Evolutionary conservation across 176 grass and related monocot species (phyloP).

Genomic region (Puya raimondii): DNA sequence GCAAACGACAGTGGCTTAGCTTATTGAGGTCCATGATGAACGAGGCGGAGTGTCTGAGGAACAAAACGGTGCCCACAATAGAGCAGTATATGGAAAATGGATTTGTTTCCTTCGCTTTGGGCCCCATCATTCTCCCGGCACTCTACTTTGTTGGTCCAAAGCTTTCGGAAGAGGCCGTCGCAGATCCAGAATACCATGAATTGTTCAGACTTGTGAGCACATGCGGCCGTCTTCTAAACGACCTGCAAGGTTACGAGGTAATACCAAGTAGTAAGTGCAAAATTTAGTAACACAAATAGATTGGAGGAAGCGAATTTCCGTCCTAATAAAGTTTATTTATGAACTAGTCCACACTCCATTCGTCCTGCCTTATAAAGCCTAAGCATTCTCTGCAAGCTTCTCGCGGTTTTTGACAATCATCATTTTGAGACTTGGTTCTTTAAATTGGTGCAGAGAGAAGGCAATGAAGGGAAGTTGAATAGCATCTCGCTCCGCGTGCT

Average conservation of each 20-base stretch:
- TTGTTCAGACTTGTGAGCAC: constrained; percentile 51
- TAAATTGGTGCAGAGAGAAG: constrained; percentile 44
- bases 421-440: background rate
- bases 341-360: too few species aligned
- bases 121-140: constrained; percentile 51
- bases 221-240: constrained; percentile 68
- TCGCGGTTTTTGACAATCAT: background rate
- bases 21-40: constrained; percentile 58
- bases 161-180: constrained; percentile 19
- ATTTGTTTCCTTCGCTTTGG: constrained; percentile 41
- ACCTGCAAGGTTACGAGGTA: constrained; percentile 53
- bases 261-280: background rate
- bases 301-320: background rate
- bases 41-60: constrained; percentile 40
- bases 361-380: too few species aligned
- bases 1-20: constrained; percentile 39
- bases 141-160: constrained; percentile 52
- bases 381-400: background rate
- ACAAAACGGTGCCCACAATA: constrained; percentile 27
- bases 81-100: constrained; percentile 60
- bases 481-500: constrained; percentile 30
- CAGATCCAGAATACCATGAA: constrained; percentile 39
- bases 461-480: constrained; percentile 51
- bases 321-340: too few species aligned
- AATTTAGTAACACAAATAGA: background rate